Base-by-base conservation (phyloP, 805 yeast species). In the Metschnikowia koreensis region DNA sequence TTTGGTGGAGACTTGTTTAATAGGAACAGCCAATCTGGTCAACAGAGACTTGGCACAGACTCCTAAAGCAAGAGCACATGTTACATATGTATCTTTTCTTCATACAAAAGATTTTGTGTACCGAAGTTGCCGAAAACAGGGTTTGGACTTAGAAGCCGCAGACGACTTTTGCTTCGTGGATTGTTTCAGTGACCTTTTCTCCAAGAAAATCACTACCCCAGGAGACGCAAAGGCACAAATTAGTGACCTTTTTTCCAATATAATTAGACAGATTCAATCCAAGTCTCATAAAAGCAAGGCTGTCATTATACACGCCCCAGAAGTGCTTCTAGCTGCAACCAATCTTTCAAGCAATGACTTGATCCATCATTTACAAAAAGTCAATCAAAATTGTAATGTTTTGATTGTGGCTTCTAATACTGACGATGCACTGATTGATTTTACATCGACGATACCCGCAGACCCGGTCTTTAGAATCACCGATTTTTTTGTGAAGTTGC, bases 1-100 rank as follows among this genome's bases (percentile, higher is more conserved):
- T 1, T 63, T 86, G 22, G 66, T 84, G 8, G 89, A 86, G 58
- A 75, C 74, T 36, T 67, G 74, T 27, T 55, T 81, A 13, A 59
- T 67, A 15, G 87, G 83, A 5, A 76, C 82, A 44, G 75, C 69
- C 59, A 72, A 48, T 39, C 74, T 58, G 74, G 78, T 69, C 46
- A 66, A 70, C 52, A 58, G 62, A 43, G 76, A 68, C 46, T 55
- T 66, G 22, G 49, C 36, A 39, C 7, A 40, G 9, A n/a, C 55
- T 49, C 47, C 44, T 4, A 17, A 41, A 22, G 42, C 47, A 12
- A 22, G 63, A 74, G 51, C 63, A 73, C 15, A 64, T 50, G 73
- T 73, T 3, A 49, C 67, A 7, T 64, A 71, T 33, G 64, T 72
- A 1, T 76, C 77, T 1, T 79, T 63, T 61, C 58, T 65, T 2